Base-by-base conservation (phyloP, 768 basidiomycete genomes). In the Leccinum subgranulosum region DNA sequence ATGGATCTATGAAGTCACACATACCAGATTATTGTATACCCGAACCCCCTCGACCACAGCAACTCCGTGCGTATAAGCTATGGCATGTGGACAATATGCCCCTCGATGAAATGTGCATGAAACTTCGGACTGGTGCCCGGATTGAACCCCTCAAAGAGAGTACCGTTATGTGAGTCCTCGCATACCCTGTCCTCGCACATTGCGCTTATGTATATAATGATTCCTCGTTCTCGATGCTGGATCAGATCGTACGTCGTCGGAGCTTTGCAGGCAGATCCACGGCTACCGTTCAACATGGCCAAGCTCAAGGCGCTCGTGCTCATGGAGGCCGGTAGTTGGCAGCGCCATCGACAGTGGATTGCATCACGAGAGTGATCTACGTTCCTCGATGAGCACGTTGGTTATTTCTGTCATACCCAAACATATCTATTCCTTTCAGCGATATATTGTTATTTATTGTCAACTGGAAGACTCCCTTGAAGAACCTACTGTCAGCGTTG, bases 81-180 rank as follows among this genome's bases (percentile, higher is more conserved):
- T 82, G 80, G 80, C 75, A 75, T 53, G 21, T 69, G 33, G 65
- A 66, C 49, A 62, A 65, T 51, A 69, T 70, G 67, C 57, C 73
- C 0, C 71, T 81, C 10, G 60, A 66, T 15, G 69, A 71, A 34
- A 80, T 81, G 58, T 77, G 80, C 47, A 69, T 72, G 29, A 56
- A 56, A 25, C 69, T 81, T 50, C 65, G 75, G 51, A 72, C 61
- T 14, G 66, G 62, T 10, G 51, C 31, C 12, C 60, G 62, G 52
- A 62, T 72, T 27, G 74, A 78, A 53, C 81, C 80, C 17, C 71
- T 82, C 43, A 75, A 75, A 47, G 72, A 75, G 53, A 73, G 76
- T 48, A 79, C 80, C 2, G 80, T 81, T 43, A 81, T 82, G 78
- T 81, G 49, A 62, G 76, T 67, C 6, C 12, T 17, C 4, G 27